Percentiles rank a stretch among this genome's conserved stretches.
Evolutionary conservation across 2,329 filamentous ascomycete species (phyloP).

Genomic region (Emydomyces testavorans): DNA sequence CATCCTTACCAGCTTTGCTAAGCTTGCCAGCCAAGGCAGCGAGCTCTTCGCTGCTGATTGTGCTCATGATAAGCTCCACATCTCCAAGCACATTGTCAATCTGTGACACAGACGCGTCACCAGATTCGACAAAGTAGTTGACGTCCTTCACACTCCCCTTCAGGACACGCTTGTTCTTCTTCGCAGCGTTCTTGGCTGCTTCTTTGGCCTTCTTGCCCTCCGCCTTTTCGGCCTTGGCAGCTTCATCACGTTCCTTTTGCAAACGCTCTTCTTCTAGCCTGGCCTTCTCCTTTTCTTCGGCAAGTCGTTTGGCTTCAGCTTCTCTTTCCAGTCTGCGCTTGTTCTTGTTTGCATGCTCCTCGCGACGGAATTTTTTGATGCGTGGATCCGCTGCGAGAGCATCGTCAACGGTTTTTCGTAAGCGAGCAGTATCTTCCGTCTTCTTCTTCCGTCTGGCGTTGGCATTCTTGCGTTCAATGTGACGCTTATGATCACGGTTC

Average conservation of each 20-base stretch:
- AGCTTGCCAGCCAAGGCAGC: conserved; percentile 72
- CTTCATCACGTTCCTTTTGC: conserved; percentile 72
- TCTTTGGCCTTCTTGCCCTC: conserved; percentile 93
- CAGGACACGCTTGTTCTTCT: conserved; percentile 99
- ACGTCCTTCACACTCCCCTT: conserved; percentile 90
- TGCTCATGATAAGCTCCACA: conserved; percentile 74
- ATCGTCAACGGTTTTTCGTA: conserved; percentile 83
- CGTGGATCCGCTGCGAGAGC: conserved; percentile 75
- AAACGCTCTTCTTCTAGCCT: conserved; percentile 74
- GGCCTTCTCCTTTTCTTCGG: conserved; percentile 70
- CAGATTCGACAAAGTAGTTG: conserved; percentile 75
- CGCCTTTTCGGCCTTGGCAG: conserved; percentile 73
- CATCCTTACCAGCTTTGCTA: conserved; percentile 61
- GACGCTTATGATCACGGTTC: conserved; percentile 96
- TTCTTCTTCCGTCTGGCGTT: conserved; percentile 99
- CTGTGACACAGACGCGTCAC: conserved; percentile 59
- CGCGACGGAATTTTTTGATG: conserved; percentile 93
- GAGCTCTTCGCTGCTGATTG: conserved; percentile 84
- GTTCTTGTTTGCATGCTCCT: conserved; percentile 88
- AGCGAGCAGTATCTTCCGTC: conserved; percentile 86
- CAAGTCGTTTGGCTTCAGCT: conserved; percentile 74
- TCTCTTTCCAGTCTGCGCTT: conserved; percentile 86
- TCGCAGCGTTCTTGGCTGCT: conserved; percentile 93
- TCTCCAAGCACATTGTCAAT: conserved; percentile 77
- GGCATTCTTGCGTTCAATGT: conserved; percentile 96